These are phyloP conservation scores for Clathrospora elynae DNA, from an alignment of 2,329 filamentous ascomycete genomes.

Conservation along the genomic window DNA sequence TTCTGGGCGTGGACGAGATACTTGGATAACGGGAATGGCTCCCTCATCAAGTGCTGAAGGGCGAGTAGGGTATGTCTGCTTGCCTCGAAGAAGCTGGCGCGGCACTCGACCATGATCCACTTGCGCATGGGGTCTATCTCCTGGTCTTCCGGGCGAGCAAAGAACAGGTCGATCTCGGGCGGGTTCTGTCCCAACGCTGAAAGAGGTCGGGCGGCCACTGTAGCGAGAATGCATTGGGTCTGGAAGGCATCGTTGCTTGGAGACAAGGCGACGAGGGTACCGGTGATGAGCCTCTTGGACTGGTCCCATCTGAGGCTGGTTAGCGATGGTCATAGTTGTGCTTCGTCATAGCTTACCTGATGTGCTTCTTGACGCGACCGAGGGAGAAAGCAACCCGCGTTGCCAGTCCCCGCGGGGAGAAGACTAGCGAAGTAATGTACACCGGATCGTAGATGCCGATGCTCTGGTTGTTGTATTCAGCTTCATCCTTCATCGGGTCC, in stretches of 20 bases:
- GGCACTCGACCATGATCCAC: constrained; percentile 79
- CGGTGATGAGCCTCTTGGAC: constrained; percentile 62
- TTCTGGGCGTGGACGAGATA: constrained; percentile 61
- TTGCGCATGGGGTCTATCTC: constrained; percentile 71
- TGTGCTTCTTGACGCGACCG: constrained; percentile 65
- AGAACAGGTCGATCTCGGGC: constrained; percentile 77
- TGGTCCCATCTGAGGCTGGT: constrained; percentile 60
- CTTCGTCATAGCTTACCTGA: constrained; percentile 50
- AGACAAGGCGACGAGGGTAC: constrained; percentile 61
- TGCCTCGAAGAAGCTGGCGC: constrained; percentile 76
- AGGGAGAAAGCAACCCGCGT: constrained; percentile 74
- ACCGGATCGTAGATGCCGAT: constrained; percentile 59
- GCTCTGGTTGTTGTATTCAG: constrained; percentile 44
- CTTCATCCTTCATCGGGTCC: constrained; percentile 55
- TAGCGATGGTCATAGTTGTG: not conserved
- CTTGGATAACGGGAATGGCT: constrained; percentile 66
- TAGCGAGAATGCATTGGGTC: constrained; percentile 69
- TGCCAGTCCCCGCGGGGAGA: constrained; percentile 66
- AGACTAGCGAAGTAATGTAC: constrained; percentile 67
- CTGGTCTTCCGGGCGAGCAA: constrained; percentile 64
- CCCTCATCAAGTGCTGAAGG: constrained; percentile 67
- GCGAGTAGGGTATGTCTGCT: constrained; percentile 73
- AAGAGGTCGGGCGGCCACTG: constrained; percentile 72
- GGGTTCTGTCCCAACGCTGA: constrained; percentile 67
- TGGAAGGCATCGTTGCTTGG: constrained; percentile 65